Evolutionary conservation across 306 rosid species (phyloP), one percentile per base, ranked within the genome.

Genomic region (Datisca glomerata): DNA sequence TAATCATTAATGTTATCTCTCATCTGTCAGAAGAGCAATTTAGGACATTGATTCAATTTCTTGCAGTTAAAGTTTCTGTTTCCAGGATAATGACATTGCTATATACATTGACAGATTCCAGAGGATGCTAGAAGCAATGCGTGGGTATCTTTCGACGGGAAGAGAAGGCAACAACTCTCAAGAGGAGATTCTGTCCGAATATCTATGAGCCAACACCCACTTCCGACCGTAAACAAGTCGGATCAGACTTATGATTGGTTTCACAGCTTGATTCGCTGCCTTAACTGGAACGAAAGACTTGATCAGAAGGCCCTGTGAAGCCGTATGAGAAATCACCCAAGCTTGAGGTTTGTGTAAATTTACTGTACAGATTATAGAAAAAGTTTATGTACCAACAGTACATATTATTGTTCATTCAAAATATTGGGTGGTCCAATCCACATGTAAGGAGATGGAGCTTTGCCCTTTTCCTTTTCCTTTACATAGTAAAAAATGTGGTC

Each of bases 221-320:
- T 89, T 63, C 98, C 98, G 24, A 89, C 98, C 2, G 98, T 89
- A 24, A 89, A 89, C 70, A 89, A 89, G 70, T 81, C 61, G 65
- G 98, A 89, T 70, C 98, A 84, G 75, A 89, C 98, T 20, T 79
- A 95, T 48, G 98, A 84, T 74, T 89, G 98, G 98, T 89, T 89
- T 72, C 98, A 51, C 55, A 89, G 98, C 69, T 75, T 89, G 69
- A 84, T 89, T 62, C 93, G 95, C 43, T 89, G 98, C 91, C 70
- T 89, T 57, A 89, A 84, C 61, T 89, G 98, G 98, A 89, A 89
- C 22, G 98, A 84, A 63, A 84, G 98, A 61, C 86, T 78, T 44
- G 98, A 89, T 49, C 98, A 89, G 35, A 89, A 73, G 93, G 98
- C 98, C 54, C 67, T 84, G 29, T 84, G 66, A 75, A 59, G 57